Evolutionary conservation across 176 grass and related monocot species (phyloP).

Genomic region (Microstegium vimineum): DNA sequence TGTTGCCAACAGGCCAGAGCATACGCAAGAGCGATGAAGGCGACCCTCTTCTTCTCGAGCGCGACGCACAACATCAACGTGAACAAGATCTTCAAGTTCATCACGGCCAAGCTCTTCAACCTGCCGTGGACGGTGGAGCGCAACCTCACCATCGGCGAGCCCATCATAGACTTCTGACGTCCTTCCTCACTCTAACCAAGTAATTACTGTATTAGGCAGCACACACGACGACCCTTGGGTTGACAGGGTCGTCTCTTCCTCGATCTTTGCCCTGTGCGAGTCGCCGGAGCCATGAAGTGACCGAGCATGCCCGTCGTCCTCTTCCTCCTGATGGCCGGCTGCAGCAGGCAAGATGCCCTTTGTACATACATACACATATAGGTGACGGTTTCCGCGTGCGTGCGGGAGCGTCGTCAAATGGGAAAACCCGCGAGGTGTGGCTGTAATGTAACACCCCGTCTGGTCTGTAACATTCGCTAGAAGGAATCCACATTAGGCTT

Average conservation of each 20-base stretch:
- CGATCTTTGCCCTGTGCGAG: not conserved
- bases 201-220: not conserved
- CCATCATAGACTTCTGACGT: slow-evolving; percentile 81
- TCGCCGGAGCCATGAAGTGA: not conserved
- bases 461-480: slow-evolving; percentile 16
- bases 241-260: not conserved
- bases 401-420: not conserved
- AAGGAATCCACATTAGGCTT: no score
- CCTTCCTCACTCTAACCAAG: not conserved
- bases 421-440: not conserved
- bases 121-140: slow-evolving; percentile 84
- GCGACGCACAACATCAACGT: slow-evolving; percentile 97
- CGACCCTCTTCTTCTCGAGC: slow-evolving; percentile 97
- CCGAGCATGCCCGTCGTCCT: not conserved
- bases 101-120: slow-evolving; percentile 88
- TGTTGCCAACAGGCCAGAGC: slow-evolving; percentile 64
- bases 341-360: not conserved
- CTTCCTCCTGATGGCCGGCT: not conserved
- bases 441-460: not conserved
- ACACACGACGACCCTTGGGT: not conserved
- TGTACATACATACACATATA: slow-evolving; percentile 25
- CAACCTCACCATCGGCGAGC: slow-evolving; percentile 95
- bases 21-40: slow-evolving; percentile 99
- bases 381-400: not conserved
- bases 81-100: slow-evolving; percentile 99